These are phyloP conservation scores for Crithidia brevicula DNA, from an alignment of 208 protist species.

Conservation along the genomic window DNA sequence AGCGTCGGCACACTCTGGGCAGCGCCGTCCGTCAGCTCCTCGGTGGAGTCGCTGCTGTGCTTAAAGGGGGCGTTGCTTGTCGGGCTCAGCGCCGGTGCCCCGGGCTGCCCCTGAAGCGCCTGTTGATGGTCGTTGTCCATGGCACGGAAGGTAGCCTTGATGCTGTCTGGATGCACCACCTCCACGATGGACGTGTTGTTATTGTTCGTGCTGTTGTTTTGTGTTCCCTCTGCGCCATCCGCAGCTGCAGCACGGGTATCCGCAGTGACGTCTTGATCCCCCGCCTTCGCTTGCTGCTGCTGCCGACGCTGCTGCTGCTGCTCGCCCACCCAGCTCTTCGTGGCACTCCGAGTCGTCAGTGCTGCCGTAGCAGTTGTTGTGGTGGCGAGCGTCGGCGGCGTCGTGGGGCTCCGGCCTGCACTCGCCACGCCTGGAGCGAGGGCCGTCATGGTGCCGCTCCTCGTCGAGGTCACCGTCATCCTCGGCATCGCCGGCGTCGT, in stretches of 20 bases:
- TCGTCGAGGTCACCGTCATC: slow-evolving; percentile 1
- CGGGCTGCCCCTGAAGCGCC: slow-evolving; percentile 9
- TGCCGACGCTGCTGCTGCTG: background rate
- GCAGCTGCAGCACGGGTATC: background rate
- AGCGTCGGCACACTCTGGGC: background rate
- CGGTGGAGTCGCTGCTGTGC: background rate
- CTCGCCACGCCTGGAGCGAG: background rate
- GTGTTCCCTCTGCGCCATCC: background rate
- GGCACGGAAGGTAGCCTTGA: slow-evolving; percentile 14
- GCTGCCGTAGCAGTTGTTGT: background rate
- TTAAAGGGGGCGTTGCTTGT: background rate
- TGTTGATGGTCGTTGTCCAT: slow-evolving; percentile 8
- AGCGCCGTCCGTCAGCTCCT: background rate
- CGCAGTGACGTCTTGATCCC: too few species aligned
- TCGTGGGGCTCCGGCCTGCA: background rate
- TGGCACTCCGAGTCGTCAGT: background rate
- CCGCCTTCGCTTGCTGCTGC: background rate
- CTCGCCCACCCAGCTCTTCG: too few species aligned
- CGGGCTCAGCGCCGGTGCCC: slow-evolving; percentile 3
- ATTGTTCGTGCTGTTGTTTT: background rate
- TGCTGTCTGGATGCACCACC: slow-evolving; percentile 10
- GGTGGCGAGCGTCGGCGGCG: too few species aligned
- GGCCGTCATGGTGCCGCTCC: background rate
- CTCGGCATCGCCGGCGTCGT: background rate
- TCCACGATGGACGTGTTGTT: background rate